Conservation (phyloP, 768 basidiomycete species). For the Panus rudis region DNA sequence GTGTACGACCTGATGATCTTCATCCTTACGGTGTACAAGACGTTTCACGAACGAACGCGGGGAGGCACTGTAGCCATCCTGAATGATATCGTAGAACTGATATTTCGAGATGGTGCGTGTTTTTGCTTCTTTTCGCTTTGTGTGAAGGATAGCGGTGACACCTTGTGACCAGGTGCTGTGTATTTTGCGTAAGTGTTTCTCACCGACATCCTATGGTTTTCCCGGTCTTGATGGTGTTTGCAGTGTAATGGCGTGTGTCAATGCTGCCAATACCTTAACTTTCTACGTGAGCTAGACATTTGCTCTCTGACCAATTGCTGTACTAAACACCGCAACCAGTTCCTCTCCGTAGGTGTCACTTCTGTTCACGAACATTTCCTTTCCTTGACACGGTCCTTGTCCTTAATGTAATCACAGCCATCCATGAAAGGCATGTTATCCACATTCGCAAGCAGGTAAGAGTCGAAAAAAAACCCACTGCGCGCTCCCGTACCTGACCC, state of each 20-base stretch:
- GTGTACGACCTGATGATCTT: conserved; percentile 43
- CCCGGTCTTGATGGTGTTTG: background rate
- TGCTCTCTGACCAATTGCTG: background rate
- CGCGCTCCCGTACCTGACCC: background rate
- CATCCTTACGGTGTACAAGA: conserved; percentile 39
- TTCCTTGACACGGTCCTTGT: background rate
- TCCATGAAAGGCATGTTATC: conserved; percentile 41
- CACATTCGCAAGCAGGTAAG: conserved; percentile 43
- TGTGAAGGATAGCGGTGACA: background rate
- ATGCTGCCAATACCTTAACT: conserved; percentile 41
- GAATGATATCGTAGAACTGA: conserved; percentile 32
- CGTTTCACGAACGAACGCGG: conserved; percentile 27
- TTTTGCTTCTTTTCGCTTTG: background rate
- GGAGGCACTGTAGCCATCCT: conserved; percentile 17
- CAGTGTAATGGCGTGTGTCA: conserved; percentile 47
- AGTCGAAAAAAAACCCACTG: no score
- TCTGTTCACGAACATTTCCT: conserved; percentile 25
- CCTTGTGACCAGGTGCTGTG: conserved; percentile 34
- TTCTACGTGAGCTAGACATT: conserved; percentile 24
- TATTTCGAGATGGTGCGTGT: conserved; percentile 44
- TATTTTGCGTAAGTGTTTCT: conserved; percentile 43
- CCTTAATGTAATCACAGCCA: conserved; percentile 25
- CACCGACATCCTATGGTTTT: background rate
- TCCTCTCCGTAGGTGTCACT: conserved; percentile 14
- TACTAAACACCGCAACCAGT: conserved; percentile 10